Evolutionary conservation across 2,329 filamentous ascomycete genomes (phyloP).

Genomic region (Colletotrichum limetticola): DNA sequence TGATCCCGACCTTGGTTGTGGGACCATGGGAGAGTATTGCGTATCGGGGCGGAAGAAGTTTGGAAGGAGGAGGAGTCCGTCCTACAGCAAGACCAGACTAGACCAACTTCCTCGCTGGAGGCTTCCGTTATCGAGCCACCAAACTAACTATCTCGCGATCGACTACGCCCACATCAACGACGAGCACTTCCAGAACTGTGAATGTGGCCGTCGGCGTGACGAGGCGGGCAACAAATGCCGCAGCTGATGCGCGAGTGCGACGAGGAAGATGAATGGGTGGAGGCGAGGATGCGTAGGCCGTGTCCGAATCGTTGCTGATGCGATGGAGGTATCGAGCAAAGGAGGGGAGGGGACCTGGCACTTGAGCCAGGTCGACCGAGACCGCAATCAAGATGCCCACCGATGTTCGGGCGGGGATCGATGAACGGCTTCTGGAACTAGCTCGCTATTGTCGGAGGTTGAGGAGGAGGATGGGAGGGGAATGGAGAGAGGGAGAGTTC

Average conservation of each 20-base stretch:
- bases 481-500: neutral
- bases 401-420: conserved; percentile 5
- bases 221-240: neutral
- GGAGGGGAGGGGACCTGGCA: conserved; percentile 31
- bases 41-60: neutral
- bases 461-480: neutral
- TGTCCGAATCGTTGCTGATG: conserved; percentile 1
- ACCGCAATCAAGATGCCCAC: conserved; percentile 17
- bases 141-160: conserved; percentile 6
- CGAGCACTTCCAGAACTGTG: neutral
- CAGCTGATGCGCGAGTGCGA: neutral
- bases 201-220: neutral
- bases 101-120: conserved; percentile 17
- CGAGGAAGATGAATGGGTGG: neutral
- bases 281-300: neutral
- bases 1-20: conserved; percentile 70
- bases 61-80: conserved; percentile 32
- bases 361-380: conserved; percentile 25
- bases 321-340: conserved; percentile 4
- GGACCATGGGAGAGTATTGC: conserved; percentile 60
- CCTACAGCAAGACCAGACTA: conserved; percentile 22
- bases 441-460: neutral
- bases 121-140: conserved; percentile 19
- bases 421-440: neutral
- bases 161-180: conserved; percentile 18